Base-by-base conservation (phyloP, 2,329 filamentous ascomycete genomes). In the Nigrograna mackinnonii region DNA sequence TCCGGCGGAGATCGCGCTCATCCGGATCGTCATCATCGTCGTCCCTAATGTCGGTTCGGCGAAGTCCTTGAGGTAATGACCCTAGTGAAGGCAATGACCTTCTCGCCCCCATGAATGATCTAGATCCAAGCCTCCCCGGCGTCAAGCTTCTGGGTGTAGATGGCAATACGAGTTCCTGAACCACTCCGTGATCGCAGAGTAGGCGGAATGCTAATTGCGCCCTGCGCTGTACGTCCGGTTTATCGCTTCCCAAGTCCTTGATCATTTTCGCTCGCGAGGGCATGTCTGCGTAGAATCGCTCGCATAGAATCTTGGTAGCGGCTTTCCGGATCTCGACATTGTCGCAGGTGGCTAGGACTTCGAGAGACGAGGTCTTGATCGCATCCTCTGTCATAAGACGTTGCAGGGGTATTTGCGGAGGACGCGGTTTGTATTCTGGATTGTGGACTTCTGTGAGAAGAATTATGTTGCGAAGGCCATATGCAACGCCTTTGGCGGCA, bases 1-100 rank as follows among this genome's bases (percentile, higher is more conserved):
- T 79, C 51, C 91, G 79, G 46, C 90, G 77, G 46, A 91, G 75
- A 39, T 86, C 80, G 57, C 88, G 84, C 64, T 92, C 88, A 60
- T 84, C 7, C 26, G n/a, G 11, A 13, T 20, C 19, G 17, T 26
- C 18, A 24, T 18, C 18, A 13, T 21, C 26, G 21, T 6, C 4
- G 12, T 21, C 35, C 4, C n/a, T 17, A 12, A 4, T n/a, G 7
- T 33, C 5, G 13, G 19, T 5, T 17, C 24, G 21, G 4, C 6
- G 7, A 5, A 11, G 17, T 5, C 6, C 16, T 5, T 16, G 5
- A 19, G 33, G 26, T n/a, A 11, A 22, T 21, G 30, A 17, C 19
- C 39, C 24, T 30, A 22, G 26, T 13, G 37, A 22, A 7, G 36
- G 16, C 22, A n/a, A n/a, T n/a, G n/a, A n/a, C n/a, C n/a, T n/a